A percentile compares a stretch with the other conserved stretches of the same genome.
phyloP scores from a whole-genome alignment of 2,329 filamentous ascomycete species.

The Alternaria sp. region DNA sequence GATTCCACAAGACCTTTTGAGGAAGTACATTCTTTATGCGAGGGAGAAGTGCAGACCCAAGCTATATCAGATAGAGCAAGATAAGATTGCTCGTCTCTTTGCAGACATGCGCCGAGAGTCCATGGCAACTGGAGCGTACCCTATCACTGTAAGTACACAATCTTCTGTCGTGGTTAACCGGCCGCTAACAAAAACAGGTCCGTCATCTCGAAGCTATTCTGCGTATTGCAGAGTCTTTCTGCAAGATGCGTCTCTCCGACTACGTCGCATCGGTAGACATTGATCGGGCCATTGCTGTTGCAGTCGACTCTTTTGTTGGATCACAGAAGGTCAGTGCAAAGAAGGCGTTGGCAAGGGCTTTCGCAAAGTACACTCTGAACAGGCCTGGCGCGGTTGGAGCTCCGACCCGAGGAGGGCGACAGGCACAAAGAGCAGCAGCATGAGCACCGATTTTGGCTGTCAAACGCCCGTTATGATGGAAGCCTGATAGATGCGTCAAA shows the following conservation, averaged over 20 bases:
- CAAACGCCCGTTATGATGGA: not conserved
- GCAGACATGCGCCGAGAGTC: slow-evolving; percentile 95
- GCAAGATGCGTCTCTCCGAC: slow-evolving; percentile 96
- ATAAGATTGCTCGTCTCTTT: slow-evolving; percentile 93
- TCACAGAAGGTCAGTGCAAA: slow-evolving; percentile 98
- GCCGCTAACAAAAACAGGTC: slow-evolving; percentile 66
- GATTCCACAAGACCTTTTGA: slow-evolving; percentile 86
- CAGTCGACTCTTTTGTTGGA: slow-evolving; percentile 93
- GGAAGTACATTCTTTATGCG: slow-evolving; percentile 97
- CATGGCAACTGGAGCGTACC: slow-evolving; percentile 92
- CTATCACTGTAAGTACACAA: slow-evolving; percentile 80
- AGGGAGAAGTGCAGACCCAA: slow-evolving; percentile 89
- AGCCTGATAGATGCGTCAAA: slow-evolving; percentile 12
- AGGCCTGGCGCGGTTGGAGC: slow-evolving; percentile 54
- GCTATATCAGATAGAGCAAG: slow-evolving; percentile 96
- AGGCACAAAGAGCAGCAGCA: slow-evolving; percentile 42
- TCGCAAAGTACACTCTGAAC: slow-evolving; percentile 82
- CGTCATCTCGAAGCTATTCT: slow-evolving; percentile 98
- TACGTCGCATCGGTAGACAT: slow-evolving; percentile 92
- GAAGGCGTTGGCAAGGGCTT: slow-evolving; percentile 91
- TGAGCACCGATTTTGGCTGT: slow-evolving; percentile 13
- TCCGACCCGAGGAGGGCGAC: slow-evolving; percentile 37
- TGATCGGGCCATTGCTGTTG: slow-evolving; percentile 95
- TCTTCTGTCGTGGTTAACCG: not conserved
- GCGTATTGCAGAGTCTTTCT: slow-evolving; percentile 92